Evolutionary conservation across 1,284 basidiomycete species (phyloP).

Genomic region (Bondarzewia mesenterica): DNA sequence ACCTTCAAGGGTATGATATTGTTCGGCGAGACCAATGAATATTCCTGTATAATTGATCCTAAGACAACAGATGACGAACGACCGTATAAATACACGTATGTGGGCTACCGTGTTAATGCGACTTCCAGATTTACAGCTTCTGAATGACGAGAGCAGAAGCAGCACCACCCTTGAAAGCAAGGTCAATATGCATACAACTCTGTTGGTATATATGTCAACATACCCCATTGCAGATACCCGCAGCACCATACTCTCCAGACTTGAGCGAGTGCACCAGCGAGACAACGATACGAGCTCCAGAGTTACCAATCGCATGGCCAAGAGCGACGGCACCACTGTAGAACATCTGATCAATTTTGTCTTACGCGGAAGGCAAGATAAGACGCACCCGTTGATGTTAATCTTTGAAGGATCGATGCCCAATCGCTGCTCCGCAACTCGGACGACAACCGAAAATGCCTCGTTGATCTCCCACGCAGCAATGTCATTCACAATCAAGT

Average conservation of each 20-base stretch:
- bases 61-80: slow-evolving; percentile 4
- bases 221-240: slow-evolving; percentile 97
- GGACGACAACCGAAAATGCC: slow-evolving; percentile 94
- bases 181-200: slow-evolving; percentile 6
- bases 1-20: no score
- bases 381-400: slow-evolving; percentile 79
- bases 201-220: slow-evolving; percentile 23
- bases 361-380: slow-evolving; percentile 4
- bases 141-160: slow-evolving; percentile 88
- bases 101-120: background rate
- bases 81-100: slow-evolving; percentile 9
- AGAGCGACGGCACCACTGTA: slow-evolving; percentile 85
- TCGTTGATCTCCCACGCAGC: slow-evolving; percentile 96
- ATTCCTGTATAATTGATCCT: slow-evolving; percentile 1
- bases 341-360: background rate
- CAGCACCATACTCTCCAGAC: slow-evolving; percentile 94
- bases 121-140: slow-evolving; percentile 51
- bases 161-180: slow-evolving; percentile 69
- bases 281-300: slow-evolving; percentile 92
- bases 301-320: slow-evolving; percentile 94
- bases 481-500: slow-evolving; percentile 79
- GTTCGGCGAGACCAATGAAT: slow-evolving; percentile 4
- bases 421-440: slow-evolving; percentile 86
- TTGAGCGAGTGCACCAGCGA: slow-evolving; percentile 90
- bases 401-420: slow-evolving; percentile 82